Evolutionary conservation across 257 asterid genomes (phyloP), one percentile per base, ranked within the genome.

Genomic region (Fraxinus americana): DNA sequence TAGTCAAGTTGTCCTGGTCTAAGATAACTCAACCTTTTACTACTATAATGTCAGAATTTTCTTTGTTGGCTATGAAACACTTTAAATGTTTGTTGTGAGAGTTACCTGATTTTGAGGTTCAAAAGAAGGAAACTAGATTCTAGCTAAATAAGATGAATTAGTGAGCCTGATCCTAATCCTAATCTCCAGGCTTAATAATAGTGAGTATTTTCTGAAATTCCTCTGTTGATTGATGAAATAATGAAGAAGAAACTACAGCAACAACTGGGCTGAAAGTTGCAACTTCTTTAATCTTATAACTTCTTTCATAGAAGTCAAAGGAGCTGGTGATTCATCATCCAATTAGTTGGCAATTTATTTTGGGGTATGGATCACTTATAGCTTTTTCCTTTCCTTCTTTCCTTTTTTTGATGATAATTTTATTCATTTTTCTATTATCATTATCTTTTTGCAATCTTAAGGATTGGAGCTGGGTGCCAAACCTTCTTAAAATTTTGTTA

Each of bases 181-280:
- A 54, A 4, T 17, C 2, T 19, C 25, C 9, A 19, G 21, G 21
- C 63, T 54, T 54, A 7, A 10, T 19, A 54, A 14, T 45, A 45
- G 1, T 45, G 19, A 6, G 63, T 21, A 61, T 27, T 2, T 27
- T 17, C 73, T 19, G 17, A 52, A 52, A 9, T 78, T 65, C 11
- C 12, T 5, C 75, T 38, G 19, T 12, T 63, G 77, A 12, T 45
- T 35, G 70, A 59, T 30, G 21, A 16, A 17, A 59, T 74, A 41
- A 23, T 67, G 73, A 30, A 72, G 73, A 30, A 77, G 75, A 52
- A 57, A 27, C 70, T 76, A n/a, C 48, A 14, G 12, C 71, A 36
- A 54, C 57, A 54, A 61, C 52, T 66, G 29, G 16, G 68, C 68
- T 43, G 63, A 76, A 17, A 9, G 13, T 73, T 69, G 34, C n/a